A percentile compares a stretch with the other conserved stretches of the same genome.
Evolutionary conservation across 225 moss, liverwort and hornwort species (phyloP).

Genomic region (Lunularia cruciata): DNA sequence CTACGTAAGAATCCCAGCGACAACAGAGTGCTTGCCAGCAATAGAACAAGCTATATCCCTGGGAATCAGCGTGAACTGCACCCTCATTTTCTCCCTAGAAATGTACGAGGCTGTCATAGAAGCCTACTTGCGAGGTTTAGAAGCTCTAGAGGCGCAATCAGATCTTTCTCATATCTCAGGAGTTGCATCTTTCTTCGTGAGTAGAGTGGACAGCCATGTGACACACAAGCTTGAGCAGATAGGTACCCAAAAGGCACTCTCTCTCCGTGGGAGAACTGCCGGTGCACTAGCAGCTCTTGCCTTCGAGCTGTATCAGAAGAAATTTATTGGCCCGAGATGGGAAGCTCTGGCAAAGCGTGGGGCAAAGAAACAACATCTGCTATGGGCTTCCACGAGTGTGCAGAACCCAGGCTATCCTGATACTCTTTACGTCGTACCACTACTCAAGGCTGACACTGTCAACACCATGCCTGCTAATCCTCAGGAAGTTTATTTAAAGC

Average conservation of each 20-base stretch:
- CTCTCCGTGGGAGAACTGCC: constrained; percentile 75
- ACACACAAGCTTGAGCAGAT: constrained; percentile 67
- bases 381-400: constrained; percentile 88
- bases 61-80: constrained; percentile 88
- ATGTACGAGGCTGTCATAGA: constrained; percentile 79
- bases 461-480: constrained; percentile 81
- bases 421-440: constrained; percentile 84
- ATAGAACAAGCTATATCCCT: constrained; percentile 57
- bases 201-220: constrained; percentile 63
- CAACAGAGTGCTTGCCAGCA: constrained; percentile 69
- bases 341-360: constrained; percentile 71
- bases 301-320: constrained; percentile 67
- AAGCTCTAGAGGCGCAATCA: constrained; percentile 36
- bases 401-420: constrained; percentile 86
- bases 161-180: constrained; percentile 80
- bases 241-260: constrained; percentile 70
- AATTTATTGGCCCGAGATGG: constrained; percentile 91
- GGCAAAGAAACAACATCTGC: constrained; percentile 74
- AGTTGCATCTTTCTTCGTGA: constrained; percentile 88
- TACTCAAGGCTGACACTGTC: constrained; percentile 65
- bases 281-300: constrained; percentile 77
- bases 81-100: constrained; percentile 83
- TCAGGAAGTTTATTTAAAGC: constrained; percentile 69
- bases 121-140: constrained; percentile 74
- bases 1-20: constrained; percentile 91